Conservation (phyloP, 345 rosid genomes). For the Melaleuca alternifolia region DNA sequence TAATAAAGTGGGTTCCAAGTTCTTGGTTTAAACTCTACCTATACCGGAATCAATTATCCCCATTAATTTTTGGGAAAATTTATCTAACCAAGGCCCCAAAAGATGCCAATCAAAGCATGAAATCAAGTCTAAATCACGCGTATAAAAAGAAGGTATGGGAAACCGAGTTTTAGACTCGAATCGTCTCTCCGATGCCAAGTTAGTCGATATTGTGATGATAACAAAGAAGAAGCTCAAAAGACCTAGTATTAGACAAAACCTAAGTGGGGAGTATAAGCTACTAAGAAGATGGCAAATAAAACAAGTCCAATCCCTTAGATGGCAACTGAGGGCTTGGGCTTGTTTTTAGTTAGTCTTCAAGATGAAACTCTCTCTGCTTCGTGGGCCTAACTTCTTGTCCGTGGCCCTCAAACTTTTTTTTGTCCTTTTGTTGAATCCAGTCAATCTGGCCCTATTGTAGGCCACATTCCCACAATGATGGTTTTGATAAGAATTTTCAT, state of each 20-base stretch:
- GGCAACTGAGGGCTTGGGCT: neutral
- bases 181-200: neutral
- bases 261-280: neutral
- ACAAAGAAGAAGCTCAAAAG: neutral
- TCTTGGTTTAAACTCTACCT: neutral
- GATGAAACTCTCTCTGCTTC: neutral
- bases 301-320: neutral
- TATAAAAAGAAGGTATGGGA: neutral
- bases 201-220: neutral
- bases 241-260: neutral
- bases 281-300: neutral
- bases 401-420: neutral
- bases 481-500: neutral
- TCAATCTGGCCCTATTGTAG: neutral
- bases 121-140: neutral
- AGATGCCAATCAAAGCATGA: neutral
- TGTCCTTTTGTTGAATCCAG: neutral
- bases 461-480: neutral
- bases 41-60: neutral
- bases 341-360: neutral
- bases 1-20: rapidly evolving
- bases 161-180: neutral
- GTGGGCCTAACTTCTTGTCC: neutral
- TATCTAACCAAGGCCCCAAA: neutral
- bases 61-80: neutral